phyloP scores from a whole-genome alignment of 164 flowering plant species.

The Macadamia tetraphylla region DNA sequence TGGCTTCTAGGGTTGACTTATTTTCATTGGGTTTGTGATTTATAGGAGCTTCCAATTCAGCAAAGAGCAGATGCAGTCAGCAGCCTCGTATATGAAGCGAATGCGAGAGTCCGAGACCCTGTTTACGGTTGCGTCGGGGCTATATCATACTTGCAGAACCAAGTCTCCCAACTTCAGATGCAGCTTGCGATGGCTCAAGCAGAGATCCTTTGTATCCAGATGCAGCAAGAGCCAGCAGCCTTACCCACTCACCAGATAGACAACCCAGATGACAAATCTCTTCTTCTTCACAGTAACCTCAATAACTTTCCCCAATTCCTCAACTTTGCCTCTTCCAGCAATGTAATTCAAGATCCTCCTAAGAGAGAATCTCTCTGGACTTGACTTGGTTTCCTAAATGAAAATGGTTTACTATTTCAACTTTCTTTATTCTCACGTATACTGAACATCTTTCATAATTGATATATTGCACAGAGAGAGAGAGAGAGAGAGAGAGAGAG shows the following conservation, averaged over 20 bases:
- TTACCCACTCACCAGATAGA: slow-evolving; percentile 17
- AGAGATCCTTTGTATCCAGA: slow-evolving; percentile 74
- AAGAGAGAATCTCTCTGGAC: slow-evolving; percentile 81
- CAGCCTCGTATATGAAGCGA: slow-evolving; percentile 68
- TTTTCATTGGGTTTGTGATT: background rate
- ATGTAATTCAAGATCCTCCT: slow-evolving; percentile 64
- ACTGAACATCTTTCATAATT: background rate
- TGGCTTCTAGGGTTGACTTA: background rate
- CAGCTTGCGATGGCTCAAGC: slow-evolving; percentile 76
- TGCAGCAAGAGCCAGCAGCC: slow-evolving; percentile 53
- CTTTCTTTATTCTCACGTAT: background rate
- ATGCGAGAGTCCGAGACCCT: slow-evolving; percentile 60
- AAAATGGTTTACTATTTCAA: slow-evolving; percentile 5
- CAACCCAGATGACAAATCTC: slow-evolving; percentile 27
- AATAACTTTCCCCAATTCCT: slow-evolving; percentile 39
- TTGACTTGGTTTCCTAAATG: slow-evolving; percentile 17
- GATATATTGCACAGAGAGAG: too few species aligned
- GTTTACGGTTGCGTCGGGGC: slow-evolving; percentile 81
- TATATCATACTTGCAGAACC: slow-evolving; percentile 64
- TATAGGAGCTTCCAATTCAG: slow-evolving; percentile 53
- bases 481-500: too few species aligned
- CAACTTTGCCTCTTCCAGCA: slow-evolving; percentile 47
- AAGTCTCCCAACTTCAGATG: slow-evolving; percentile 71
- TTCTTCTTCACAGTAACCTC: slow-evolving; percentile 23
- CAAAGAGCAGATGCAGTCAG: slow-evolving; percentile 67